Evolutionary conservation across 371 early-diverging fungal genomes (phyloP), one percentile per base, ranked within the genome.

Genomic region (Saksenaea oblongispora): DNA sequence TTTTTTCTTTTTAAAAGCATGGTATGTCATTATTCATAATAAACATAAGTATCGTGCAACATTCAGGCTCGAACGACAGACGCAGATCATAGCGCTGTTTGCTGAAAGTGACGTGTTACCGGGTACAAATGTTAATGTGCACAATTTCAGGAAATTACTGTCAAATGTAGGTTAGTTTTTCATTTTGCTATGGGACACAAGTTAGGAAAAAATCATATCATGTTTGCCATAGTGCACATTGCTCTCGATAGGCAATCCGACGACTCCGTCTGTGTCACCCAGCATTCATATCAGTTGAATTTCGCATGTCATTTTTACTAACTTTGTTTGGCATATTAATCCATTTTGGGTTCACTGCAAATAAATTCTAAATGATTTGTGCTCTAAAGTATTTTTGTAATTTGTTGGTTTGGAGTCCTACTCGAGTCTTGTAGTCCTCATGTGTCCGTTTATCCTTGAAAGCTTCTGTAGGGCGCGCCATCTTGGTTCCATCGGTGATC

Each of bases 341-440:
- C 42, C 42, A n/a, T 41, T 41, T 41, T 14, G 42, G 42, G 42
- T 41, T 41, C 18, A 41, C 42, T 28, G 36, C 55, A 24, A 56
- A 37, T 18, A 44, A 47, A 59, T 60, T 53, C 64, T 87, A 89
- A 67, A 89, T 66, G 62, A 91, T 89, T 79, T 95, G 95, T 42
- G 78, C 80, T 68, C 96, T 80, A 85, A 89, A 95, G 74, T 94
- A 87, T 66, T 87, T 88, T 79, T 95, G 95, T 61, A 95, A 72
- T 69, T 85, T 88, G 83, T 96, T 96, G 70, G 87, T 85, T 61
- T 92, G 90, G 63, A 89, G 73, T 27, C 96, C 96, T 28, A 92
- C 84, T 35, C 89, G 76, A 27, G 90, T 85, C 67, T 85, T 76
- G 77, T 86, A 91, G 59, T 92, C 85, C 36, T 90, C 79, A 53